Base-by-base conservation (phyloP, 2,329 filamentous ascomycete genomes). In the Aspergillus sp. region DNA sequence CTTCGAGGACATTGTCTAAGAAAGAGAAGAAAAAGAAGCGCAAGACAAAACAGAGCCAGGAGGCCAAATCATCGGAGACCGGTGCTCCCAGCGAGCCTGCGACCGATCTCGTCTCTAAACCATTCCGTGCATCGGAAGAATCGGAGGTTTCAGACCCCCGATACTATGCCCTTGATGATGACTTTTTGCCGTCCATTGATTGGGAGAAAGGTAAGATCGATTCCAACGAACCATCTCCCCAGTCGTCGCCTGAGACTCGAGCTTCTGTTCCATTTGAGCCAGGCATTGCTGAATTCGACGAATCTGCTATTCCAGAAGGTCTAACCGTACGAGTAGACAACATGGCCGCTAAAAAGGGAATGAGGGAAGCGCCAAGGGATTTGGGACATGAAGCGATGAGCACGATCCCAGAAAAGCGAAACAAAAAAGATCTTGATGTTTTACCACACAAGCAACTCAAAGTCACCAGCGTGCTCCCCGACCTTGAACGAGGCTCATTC, bases 161-260 rank as follows among this genome's bases (percentile, higher is more conserved):
- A 10, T 60, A 62, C 26, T 49, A 56, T 52, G 57, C 59, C 31
- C 60, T 65, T 45, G 67, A 70, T 18, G 71, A 75, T n/a, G 72
- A 76, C 22, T 67, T 65, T 49, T 76, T 72, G 70, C 75, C 75
- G 56, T 57, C 66, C 32, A 77, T 77, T 65, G 73, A 76, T 55
- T 77, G 74, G 74, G 71, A 69, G 18, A 67, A 71, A 54, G 64
- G 62, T 32, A 67, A 69, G 53, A 56, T 64, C 46, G 67, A 67
- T 47, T 56, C 63, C 39, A 54, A 58, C 16, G 68, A 71, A 52
- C 65, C 66, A 52, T 60, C 62, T 32, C 64, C 65, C 24, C 66
- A 71, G 24, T 60, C 59, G 26, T 64, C 64, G 29, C 57, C 63
- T 49, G 70, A 71, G 55, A 58, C 62, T 56, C 64, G 69, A 54